phyloP scores from a whole-genome alignment of 805 yeast genomes.

The Tetrapisispora fleetii region DNA sequence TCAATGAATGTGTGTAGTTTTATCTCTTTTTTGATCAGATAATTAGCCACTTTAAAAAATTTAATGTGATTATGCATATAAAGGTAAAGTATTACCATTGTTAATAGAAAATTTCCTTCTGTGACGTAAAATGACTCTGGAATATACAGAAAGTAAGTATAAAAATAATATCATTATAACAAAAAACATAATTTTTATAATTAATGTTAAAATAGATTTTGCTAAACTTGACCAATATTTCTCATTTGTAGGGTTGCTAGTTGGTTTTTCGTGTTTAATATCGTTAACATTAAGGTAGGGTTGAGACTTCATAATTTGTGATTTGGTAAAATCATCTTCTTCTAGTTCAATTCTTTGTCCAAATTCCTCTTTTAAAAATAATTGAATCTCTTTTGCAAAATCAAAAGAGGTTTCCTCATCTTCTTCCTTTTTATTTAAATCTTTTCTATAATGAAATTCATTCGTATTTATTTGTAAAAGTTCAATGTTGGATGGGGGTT shows the following conservation, averaged over 20 bases:
- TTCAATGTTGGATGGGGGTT: conserved; percentile 51
- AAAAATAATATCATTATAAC: not conserved
- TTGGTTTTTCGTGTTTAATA: not conserved
- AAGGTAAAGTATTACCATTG: not conserved
- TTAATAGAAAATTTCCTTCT: not conserved
- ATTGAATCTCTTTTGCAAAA: conserved; percentile 16
- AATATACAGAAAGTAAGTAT: conserved; percentile 17
- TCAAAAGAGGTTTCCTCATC: conserved; percentile 11
- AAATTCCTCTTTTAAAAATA: conserved; percentile 18
- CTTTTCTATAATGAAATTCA: conserved; percentile 32
- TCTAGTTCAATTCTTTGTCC: conserved; percentile 13
- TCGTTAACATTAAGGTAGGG: conserved; percentile 5
- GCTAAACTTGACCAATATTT: too few relatives aligned
- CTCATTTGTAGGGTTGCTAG: not conserved
- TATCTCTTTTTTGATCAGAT: too few relatives aligned
- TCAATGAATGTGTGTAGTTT: too few relatives aligned
- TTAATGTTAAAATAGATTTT: not conserved
- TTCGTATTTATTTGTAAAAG: conserved; percentile 43
- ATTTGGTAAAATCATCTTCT: conserved; percentile 12
- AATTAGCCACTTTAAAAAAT: too few relatives aligned
- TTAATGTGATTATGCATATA: not conserved
- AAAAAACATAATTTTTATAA: not conserved
- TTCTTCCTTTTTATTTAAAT: conserved; percentile 9
- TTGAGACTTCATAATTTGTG: conserved; percentile 18
- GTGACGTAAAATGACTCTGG: conserved; percentile 14